Evolutionary conservation across 371 early-diverging fungal species (phyloP), one percentile per base, ranked within the genome.

Genomic region (Cokeromyces recurvatus): DNA sequence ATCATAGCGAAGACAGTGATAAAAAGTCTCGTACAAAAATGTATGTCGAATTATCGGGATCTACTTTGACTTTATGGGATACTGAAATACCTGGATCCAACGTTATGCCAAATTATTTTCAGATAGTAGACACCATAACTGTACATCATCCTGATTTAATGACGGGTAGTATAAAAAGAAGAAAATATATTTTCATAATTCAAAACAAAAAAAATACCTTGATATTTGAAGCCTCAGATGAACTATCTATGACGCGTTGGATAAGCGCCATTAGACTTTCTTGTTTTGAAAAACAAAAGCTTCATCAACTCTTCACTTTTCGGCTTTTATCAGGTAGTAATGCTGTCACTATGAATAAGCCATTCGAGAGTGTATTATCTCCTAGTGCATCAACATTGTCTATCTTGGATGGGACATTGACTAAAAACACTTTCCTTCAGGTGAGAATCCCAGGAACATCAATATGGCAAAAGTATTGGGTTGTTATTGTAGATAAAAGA

Each of bases 291-390:
- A 72, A 76, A 14, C 68, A 82, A 34, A 75, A 81, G 45, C 62
- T 91, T 10, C 84, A 90, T 39, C 82, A 88, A 53, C 70, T 81
- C 27, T 89, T 87, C 49, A 85, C 91, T 3, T 64, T 78, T 1
- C 73, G 72, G 8, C 53, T 87, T 7, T 38, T 90, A 41, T 58
- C 62, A 51, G 57, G 49, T 55, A 59, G 23, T 52, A 50, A 34
- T 50, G 53, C 4, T 37, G 40, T 14, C 4, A 4, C 35, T n/a
- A 34, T 4, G 4, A 34, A 34, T 34, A 15, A 4, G 4, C n/a
- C 35, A 9, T 4, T 4, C 4, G 14, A 4, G 5, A 11, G 4
- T 34, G 4, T 14, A 9, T 11, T 29, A 29, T 9, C 9, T 4
- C 4, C 35, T 34, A 4, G 11, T n/a, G 11, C 7, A 5, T 27